phyloP scores from a whole-genome alignment of 129 eudicot species.

The Sambucus nigra region DNA sequence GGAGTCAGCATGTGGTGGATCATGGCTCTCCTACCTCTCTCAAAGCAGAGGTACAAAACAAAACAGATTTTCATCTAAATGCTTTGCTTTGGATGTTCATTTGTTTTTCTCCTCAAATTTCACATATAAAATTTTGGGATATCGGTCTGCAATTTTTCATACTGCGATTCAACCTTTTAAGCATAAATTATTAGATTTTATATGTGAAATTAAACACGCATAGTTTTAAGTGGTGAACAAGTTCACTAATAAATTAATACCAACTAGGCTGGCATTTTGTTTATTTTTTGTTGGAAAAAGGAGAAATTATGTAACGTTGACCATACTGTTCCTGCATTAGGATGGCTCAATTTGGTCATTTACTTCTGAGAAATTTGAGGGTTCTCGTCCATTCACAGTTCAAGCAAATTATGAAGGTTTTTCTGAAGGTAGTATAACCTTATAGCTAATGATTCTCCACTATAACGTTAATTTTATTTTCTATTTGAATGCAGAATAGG shows the following conservation, averaged over 20 bases:
- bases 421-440: slow-evolving; percentile 35
- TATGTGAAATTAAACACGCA: no score
- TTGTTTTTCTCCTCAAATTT: not conserved
- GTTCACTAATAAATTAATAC: no score
- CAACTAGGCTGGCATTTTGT: no score
- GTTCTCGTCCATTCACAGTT: slow-evolving; percentile 51
- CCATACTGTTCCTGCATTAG: slow-evolving; percentile 20
- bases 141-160: no score
- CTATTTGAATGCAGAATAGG: not conserved
- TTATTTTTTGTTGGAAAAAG: not conserved
- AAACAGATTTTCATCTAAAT: not conserved
- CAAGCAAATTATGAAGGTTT: slow-evolving; percentile 62
- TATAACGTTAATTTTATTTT: not conserved
- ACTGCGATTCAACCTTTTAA: no score
- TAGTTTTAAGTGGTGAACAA: no score
- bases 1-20: slow-evolving; percentile 65
- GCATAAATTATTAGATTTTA: no score
- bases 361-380: slow-evolving; percentile 44
- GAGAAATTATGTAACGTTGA: slow-evolving; percentile 6
- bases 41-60: slow-evolving; percentile 67
- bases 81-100: no score
- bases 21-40: slow-evolving; percentile 61
- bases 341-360: slow-evolving; percentile 71
- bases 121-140: no score
- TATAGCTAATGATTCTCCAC: not conserved